A percentile compares a stretch with the other conserved stretches of the same genome.
Conservation (phyloP, 805 yeast species). For the Lipomyces chichibuensis region DNA sequence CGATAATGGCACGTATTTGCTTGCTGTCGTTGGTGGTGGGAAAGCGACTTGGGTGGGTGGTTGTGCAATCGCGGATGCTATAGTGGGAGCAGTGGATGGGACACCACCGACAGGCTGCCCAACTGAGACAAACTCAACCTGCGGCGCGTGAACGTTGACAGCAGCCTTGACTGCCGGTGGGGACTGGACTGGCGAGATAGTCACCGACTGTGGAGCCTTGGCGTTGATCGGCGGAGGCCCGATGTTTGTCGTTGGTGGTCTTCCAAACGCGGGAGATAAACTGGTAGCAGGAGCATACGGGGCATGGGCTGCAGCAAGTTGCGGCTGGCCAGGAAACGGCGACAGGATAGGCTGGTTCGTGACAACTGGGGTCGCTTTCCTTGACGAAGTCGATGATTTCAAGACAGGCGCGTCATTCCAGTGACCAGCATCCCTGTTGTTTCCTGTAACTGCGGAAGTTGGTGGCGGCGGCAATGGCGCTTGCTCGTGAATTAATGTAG, state of each 20-base stretch:
- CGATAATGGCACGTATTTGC: constrained; percentile 25
- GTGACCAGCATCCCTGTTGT: constrained; percentile 28
- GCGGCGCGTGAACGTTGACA: constrained; percentile 27
- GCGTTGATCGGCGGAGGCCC: constrained; percentile 36
- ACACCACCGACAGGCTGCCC: constrained; percentile 24
- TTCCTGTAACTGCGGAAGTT: constrained; percentile 14
- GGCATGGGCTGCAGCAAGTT: constrained; percentile 40
- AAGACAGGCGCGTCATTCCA: constrained; percentile 38
- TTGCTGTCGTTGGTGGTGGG: constrained; percentile 36
- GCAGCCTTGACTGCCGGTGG: constrained; percentile 15
- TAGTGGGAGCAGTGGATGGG: constrained; percentile 8
- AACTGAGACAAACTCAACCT: constrained; percentile 31
- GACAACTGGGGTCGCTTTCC: constrained; percentile 39
- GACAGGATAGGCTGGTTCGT: constrained; percentile 35
- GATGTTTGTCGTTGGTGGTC: constrained; percentile 19
- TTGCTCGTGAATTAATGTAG: constrained; percentile 21
- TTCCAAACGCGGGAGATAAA: constrained; percentile 10
- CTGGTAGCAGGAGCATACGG: constrained; percentile 43
- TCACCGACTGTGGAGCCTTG: constrained; percentile 29
- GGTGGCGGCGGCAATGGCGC: constrained; percentile 34
- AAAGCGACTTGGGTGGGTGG: constrained; percentile 30
- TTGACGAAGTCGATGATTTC: constrained; percentile 14
- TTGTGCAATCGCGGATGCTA: constrained; percentile 7
- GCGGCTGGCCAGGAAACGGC: constrained; percentile 37
- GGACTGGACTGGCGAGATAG: constrained; percentile 29